Conservation (phyloP, 306 rosid genomes). For the Cucumis sativus region Cucumber_9930_V3 NC_026656.2:20401501-20402000, state of each 20-base stretch:
- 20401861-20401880: neutral
- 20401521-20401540: constrained; percentile 3
- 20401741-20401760: neutral
- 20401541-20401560: constrained; percentile 36
- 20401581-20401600: constrained; percentile 58
- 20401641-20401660: constrained; percentile 74
- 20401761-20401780: neutral
- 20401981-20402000: constrained; percentile 99
- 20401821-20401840: neutral
- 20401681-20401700: constrained; percentile 60
- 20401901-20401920: neutral
- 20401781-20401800: neutral
- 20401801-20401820: neutral
- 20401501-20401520: neutral
- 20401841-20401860: neutral
- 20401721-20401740: constrained; percentile 42
- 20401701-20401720: constrained; percentile 91
- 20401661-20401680: constrained; percentile 90
- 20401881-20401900: neutral
- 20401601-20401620: constrained; percentile 28
- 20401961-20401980: constrained; percentile 92
- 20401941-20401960: constrained; percentile 83
- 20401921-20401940: constrained; percentile 64
- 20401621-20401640: constrained; percentile 58
- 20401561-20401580: constrained; percentile 77